Evolutionary conservation across 2,329 filamentous ascomycete genomes (phyloP).

Genomic region (Pezizomycotina sp.): DNA sequence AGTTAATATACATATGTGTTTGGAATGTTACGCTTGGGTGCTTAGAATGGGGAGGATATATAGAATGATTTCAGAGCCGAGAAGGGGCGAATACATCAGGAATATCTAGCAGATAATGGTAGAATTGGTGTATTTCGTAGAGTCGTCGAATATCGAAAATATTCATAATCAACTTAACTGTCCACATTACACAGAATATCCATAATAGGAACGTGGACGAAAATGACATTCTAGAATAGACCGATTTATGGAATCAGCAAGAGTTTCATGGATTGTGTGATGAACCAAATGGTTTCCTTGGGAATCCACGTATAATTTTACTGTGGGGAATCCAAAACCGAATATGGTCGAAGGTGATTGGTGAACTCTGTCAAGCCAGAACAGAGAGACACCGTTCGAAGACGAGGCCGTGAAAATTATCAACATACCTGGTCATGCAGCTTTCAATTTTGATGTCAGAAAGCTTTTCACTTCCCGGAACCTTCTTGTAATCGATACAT

Average conservation of each 20-base stretch:
- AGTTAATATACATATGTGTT: not conserved
- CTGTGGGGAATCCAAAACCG: too few species aligned
- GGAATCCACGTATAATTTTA: too few species aligned
- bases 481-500: conserved; percentile 64
- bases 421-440: conserved; percentile 41
- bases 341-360: too few species aligned
- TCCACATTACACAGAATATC: conserved; percentile 72
- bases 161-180: conserved; percentile 61
- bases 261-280: too few species aligned
- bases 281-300: too few species aligned
- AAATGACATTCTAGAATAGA: conserved; percentile 48
- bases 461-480: conserved; percentile 42
- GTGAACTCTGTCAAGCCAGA: too few species aligned
- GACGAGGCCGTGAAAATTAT: too few species aligned
- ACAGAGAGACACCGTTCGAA: too few species aligned
- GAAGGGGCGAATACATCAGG: conserved; percentile 35
- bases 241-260: conserved; percentile 1
- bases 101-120: conserved; percentile 63
- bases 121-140: conserved; percentile 69
- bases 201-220: conserved; percentile 64
- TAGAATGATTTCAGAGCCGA: not conserved
- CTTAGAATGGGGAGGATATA: not conserved
- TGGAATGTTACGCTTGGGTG: not conserved
- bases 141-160: conserved; percentile 57
- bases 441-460: conserved; percentile 46